Conservation (phyloP, 768 basidiomycete genomes). For the Erythrobasidium yunnanense region DNA sequence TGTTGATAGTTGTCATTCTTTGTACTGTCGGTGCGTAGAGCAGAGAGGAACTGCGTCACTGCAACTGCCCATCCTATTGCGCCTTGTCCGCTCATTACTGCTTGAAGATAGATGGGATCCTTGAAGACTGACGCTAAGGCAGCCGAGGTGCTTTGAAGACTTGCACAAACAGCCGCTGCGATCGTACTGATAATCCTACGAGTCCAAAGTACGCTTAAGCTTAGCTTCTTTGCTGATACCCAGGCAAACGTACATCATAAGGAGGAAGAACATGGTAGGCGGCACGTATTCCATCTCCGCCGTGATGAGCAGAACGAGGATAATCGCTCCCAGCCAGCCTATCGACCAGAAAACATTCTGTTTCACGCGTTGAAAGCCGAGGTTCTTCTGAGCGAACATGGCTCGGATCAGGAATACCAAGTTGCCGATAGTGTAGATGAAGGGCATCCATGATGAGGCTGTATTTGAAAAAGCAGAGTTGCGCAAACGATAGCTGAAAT, state of each 20-base stretch:
- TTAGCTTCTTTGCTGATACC: background rate
- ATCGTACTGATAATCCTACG: background rate
- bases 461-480: background rate
- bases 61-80: slow-evolving; percentile 35
- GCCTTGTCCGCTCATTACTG: slow-evolving; percentile 35
- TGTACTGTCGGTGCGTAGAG: slow-evolving; percentile 29
- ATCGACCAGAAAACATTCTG: background rate
- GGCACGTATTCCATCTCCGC: background rate
- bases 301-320: background rate
- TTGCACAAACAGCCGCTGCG: slow-evolving; percentile 1
- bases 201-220: background rate
- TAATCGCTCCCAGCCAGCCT: background rate
- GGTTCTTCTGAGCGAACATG: slow-evolving; percentile 7
- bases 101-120: slow-evolving; percentile 32
- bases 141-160: slow-evolving; percentile 5
- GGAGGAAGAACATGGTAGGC: slow-evolving; percentile 1
- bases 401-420: slow-evolving; percentile 1
- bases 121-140: slow-evolving; percentile 10
- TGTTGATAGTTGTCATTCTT: background rate
- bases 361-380: slow-evolving; percentile 6
- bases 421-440: slow-evolving; percentile 3
- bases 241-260: background rate
- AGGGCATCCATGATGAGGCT: background rate
- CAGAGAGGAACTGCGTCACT: slow-evolving; percentile 33
- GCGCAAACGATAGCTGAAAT: slow-evolving; percentile 2